A percentile compares a stretch with the other conserved stretches of the same genome.
Evolutionary conservation across 495 filamentous ascomycete genomes (phyloP).

Genomic region (Penicillium longicatenatum): DNA sequence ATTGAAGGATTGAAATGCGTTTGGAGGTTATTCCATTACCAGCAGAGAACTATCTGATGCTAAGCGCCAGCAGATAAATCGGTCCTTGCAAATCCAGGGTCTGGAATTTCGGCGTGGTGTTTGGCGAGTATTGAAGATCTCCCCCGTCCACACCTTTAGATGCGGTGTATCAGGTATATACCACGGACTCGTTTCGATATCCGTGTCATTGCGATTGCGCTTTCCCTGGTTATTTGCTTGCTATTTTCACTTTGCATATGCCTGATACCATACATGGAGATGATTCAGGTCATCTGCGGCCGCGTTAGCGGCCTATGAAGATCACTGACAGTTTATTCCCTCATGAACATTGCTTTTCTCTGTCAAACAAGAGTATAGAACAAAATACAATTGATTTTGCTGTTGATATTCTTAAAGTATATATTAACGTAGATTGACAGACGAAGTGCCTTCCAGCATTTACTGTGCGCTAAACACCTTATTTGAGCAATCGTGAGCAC

Average conservation of each 20-base stretch:
- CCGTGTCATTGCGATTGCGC: background rate
- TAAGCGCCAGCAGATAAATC: background rate
- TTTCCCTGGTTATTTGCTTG: background rate
- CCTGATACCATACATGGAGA: background rate
- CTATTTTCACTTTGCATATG: background rate
- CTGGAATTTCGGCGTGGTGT: background rate
- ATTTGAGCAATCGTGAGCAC: too few species aligned
- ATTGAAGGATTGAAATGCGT: conserved; percentile 69
- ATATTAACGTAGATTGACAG: background rate
- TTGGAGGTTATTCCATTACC: conserved; percentile 74
- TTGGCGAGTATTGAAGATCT: background rate
- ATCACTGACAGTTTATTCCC: background rate
- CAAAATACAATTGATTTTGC: background rate
- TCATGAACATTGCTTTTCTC: background rate
- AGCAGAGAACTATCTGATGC: conserved; percentile 53
- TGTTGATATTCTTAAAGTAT: background rate
- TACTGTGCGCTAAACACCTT: too few species aligned
- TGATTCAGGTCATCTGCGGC: background rate
- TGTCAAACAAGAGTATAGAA: background rate
- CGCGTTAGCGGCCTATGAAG: background rate
- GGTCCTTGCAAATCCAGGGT: background rate
- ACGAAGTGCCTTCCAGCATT: too few species aligned
- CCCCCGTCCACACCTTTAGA: background rate
- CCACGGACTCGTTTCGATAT: background rate
- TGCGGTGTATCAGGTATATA: conserved; percentile 11